These are phyloP conservation scores for Glycine soja DNA, from an alignment of 306 rosid genomes.

Conservation along the genomic window DNA sequence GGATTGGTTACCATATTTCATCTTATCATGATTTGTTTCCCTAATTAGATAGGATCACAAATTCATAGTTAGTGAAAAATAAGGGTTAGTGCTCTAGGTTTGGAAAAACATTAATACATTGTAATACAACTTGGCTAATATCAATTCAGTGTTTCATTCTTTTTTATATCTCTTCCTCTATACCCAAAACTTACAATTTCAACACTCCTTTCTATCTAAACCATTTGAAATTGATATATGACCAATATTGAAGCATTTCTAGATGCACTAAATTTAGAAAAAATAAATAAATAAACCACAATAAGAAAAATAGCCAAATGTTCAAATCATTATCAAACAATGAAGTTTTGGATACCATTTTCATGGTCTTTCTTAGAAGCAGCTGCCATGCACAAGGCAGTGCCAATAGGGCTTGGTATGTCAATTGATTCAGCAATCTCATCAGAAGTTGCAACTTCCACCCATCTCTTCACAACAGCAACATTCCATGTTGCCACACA, in stretches of 20 bases:
- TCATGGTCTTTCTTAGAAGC: conserved; percentile 95
- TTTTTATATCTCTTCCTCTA: background rate
- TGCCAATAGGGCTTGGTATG: conserved; percentile 80
- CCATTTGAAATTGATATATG: conserved; percentile 13
- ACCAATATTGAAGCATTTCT: conserved; percentile 27
- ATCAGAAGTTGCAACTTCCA: conserved; percentile 80
- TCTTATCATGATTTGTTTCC: conserved; percentile 5
- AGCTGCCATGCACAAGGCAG: conserved; percentile 98
- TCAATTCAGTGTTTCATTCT: background rate
- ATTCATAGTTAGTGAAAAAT: background rate
- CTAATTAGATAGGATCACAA: background rate
- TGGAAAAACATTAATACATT: background rate
- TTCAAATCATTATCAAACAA: conserved; percentile 27
- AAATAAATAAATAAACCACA: background rate
- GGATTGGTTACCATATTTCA: background rate
- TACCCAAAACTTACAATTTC: background rate
- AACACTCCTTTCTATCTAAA: conserved; percentile 27
- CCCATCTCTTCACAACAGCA: conserved; percentile 95
- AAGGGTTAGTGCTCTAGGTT: conserved; percentile 1
- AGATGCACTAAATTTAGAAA: conserved; percentile 2
- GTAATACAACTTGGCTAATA: background rate
- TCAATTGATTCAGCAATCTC: conserved; percentile 91
- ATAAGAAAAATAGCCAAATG: conserved; percentile 25
- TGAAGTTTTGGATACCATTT: conserved; percentile 65
- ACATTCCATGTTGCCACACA: conserved; percentile 97